phyloP scores from a whole-genome alignment of 192 early-diverging fungal species.

The Rhizophagus sp. region DNA sequence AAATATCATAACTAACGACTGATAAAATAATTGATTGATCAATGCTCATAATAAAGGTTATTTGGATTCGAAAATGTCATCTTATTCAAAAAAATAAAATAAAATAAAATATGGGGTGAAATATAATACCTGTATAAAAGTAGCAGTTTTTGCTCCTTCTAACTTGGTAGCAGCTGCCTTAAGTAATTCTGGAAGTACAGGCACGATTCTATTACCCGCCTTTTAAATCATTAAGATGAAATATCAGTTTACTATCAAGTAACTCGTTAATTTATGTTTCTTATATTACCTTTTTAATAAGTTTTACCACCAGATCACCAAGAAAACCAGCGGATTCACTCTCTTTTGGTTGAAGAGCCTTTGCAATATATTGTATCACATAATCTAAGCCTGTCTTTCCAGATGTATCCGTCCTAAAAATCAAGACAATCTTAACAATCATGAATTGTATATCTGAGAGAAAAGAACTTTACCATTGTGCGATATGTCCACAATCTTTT shows the following conservation, averaged over 20 bases:
- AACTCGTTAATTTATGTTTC: not conserved
- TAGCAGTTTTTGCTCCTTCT: slow-evolving; percentile 68
- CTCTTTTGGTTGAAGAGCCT: slow-evolving; percentile 70
- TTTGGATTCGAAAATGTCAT: too few relatives aligned
- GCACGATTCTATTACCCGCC: slow-evolving; percentile 59
- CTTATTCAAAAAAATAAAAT: too few relatives aligned
- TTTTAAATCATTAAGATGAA: slow-evolving; percentile 2
- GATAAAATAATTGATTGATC: not conserved
- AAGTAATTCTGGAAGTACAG: slow-evolving; percentile 78
- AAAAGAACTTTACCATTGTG: slow-evolving; percentile 62
- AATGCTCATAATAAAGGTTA: not conserved
- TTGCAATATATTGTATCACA: slow-evolving; percentile 79
- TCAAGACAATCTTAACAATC: not conserved
- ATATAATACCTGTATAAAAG: slow-evolving; percentile 73
- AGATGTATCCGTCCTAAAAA: slow-evolving; percentile 38
- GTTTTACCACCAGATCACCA: slow-evolving; percentile 83
- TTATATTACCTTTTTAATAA: slow-evolving; percentile 73
- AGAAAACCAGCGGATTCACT: slow-evolving; percentile 84
- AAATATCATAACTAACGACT: slow-evolving; percentile 85
- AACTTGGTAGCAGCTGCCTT: slow-evolving; percentile 73
- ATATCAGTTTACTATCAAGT: slow-evolving; percentile 1
- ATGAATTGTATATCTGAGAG: not conserved
- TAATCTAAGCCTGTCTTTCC: slow-evolving; percentile 75
- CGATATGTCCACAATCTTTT: slow-evolving; percentile 74
- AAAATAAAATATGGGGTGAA: slow-evolving; percentile 2